Evolutionary conservation across 805 yeast genomes (phyloP).

Genomic region (Groenewaldozyma tartarivorans): DNA sequence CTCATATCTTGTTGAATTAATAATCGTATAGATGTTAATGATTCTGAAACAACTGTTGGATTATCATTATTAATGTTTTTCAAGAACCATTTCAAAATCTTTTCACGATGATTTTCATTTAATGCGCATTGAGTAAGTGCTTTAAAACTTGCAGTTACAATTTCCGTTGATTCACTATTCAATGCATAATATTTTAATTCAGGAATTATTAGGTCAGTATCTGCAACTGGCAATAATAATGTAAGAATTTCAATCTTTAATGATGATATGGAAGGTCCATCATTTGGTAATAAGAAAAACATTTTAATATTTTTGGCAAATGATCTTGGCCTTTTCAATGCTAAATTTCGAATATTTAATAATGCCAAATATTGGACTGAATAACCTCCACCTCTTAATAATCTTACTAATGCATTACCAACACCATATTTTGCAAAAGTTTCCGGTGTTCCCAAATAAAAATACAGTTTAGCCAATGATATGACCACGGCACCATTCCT

Average conservation of each 20-base stretch:
- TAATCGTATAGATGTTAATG: constrained; percentile 62
- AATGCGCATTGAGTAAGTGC: constrained; percentile 55
- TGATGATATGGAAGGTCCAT: constrained; percentile 34
- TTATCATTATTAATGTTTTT: constrained; percentile 33
- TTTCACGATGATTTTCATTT: constrained; percentile 35
- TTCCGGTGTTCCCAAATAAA: constrained; percentile 49
- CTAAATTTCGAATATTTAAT: constrained; percentile 36
- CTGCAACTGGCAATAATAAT: constrained; percentile 44
- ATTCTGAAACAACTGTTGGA: constrained; percentile 43
- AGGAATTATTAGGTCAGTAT: constrained; percentile 40
- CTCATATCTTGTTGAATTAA: constrained; percentile 56
- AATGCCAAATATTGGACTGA: constrained; percentile 34
- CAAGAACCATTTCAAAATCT: constrained; percentile 55
- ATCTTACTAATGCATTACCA: constrained; percentile 41
- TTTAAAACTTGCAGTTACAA: constrained; percentile 43
- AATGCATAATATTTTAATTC: constrained; percentile 56
- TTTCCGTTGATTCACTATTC: constrained; percentile 16
- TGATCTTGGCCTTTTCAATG: constrained; percentile 27
- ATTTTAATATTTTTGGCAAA: constrained; percentile 24
- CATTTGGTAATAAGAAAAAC: constrained; percentile 50
- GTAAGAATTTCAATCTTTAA: constrained; percentile 56
- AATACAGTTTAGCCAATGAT: constrained; percentile 47
- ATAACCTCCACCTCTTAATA: constrained; percentile 26
- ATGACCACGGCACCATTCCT: constrained; percentile 52
- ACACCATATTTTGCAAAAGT: constrained; percentile 40